phyloP scores from a whole-genome alignment of 331 rosid genomes.

The Saraca asoca region DNA sequence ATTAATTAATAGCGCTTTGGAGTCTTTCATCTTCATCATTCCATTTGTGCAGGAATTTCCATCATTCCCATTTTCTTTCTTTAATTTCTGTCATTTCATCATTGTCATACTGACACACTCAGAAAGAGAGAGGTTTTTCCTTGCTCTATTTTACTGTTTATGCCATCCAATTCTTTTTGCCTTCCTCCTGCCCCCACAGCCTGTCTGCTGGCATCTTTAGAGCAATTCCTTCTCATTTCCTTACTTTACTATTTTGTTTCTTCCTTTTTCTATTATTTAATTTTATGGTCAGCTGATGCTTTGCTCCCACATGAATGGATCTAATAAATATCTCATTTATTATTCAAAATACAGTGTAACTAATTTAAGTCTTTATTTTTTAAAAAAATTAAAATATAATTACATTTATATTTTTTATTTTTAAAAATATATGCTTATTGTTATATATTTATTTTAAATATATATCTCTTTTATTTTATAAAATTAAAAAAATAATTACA shows the following conservation, averaged over 20 bases:
- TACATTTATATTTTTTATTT: too few relatives aligned
- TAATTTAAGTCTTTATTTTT: too few relatives aligned
- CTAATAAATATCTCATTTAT: too few relatives aligned
- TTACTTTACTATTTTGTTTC: constrained; percentile 43
- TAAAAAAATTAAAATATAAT: too few relatives aligned
- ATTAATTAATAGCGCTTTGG: constrained; percentile 1
- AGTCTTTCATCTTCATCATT: constrained; percentile 34
- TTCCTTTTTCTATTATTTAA: constrained; percentile 28
- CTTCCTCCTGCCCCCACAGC: constrained; percentile 8
- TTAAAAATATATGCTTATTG: too few relatives aligned
- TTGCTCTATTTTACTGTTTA: too few relatives aligned
- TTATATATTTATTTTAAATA: too few relatives aligned
- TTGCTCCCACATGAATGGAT: too few relatives aligned
- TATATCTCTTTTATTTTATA: too few relatives aligned
- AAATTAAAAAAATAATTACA: too few relatives aligned
- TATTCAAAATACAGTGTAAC: too few relatives aligned
- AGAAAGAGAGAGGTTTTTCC: constrained; percentile 13
- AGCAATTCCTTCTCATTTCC: constrained; percentile 51
- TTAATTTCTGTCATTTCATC: constrained; percentile 51
- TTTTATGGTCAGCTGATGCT: constrained; percentile 30
- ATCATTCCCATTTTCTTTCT: constrained; percentile 55
- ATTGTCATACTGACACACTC: constrained; percentile 52
- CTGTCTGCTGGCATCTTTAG: constrained; percentile 45
- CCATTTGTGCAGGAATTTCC: constrained; percentile 58
- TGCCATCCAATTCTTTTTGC: constrained; percentile 45